A percentile compares a stretch with the other conserved stretches of the same genome.
These are phyloP conservation scores for Alternaria atra DNA, from an alignment of 2,329 filamentous ascomycete genomes.

Conservation along the genomic window DNA sequence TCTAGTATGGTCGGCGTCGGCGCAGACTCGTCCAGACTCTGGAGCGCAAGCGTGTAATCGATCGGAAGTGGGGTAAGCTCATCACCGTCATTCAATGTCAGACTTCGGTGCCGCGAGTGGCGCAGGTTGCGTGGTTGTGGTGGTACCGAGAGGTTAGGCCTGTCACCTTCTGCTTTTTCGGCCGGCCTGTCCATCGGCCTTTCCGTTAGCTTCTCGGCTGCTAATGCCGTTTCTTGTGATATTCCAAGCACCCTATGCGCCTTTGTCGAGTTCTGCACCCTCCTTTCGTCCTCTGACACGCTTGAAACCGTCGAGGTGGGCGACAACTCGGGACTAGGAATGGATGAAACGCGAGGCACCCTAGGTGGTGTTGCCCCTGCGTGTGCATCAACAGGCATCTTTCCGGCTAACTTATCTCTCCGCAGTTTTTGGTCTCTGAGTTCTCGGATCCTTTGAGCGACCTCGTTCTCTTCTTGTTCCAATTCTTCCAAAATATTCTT, in stretches of 20 bases:
- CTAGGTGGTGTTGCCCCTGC: constrained; percentile 51
- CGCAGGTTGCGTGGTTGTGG: constrained; percentile 30
- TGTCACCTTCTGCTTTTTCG: constrained; percentile 7
- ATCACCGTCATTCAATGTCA: constrained; percentile 46
- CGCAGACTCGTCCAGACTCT: constrained; percentile 39
- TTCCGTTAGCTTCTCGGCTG: constrained; percentile 22
- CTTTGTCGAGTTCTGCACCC: constrained; percentile 46
- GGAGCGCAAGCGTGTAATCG: constrained; percentile 52
- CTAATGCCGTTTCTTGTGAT: constrained; percentile 27
- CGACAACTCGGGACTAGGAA: constrained; percentile 39
- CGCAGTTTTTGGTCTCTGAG: constrained; percentile 66
- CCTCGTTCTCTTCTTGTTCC: constrained; percentile 61
- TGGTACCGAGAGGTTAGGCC: constrained; percentile 17
- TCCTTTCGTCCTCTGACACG: constrained; percentile 36
- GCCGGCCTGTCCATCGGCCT: constrained; percentile 7
- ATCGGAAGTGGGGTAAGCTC: constrained; percentile 50
- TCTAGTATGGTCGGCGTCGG: constrained; percentile 21
- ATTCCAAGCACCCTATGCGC: constrained; percentile 55
- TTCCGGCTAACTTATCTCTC: constrained; percentile 56
- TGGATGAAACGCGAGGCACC: constrained; percentile 47
- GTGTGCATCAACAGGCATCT: constrained; percentile 46
- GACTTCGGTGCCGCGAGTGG: constrained; percentile 42
- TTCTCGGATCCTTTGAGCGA: constrained; percentile 66
- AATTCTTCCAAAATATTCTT: constrained; percentile 45
- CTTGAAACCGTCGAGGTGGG: constrained; percentile 46